A percentile compares a stretch with the other conserved stretches of the same genome.
These are phyloP conservation scores for Leucocoprinus birnbaumii DNA, from an alignment of 768 basidiomycete species.

Conservation along the genomic window DNA sequence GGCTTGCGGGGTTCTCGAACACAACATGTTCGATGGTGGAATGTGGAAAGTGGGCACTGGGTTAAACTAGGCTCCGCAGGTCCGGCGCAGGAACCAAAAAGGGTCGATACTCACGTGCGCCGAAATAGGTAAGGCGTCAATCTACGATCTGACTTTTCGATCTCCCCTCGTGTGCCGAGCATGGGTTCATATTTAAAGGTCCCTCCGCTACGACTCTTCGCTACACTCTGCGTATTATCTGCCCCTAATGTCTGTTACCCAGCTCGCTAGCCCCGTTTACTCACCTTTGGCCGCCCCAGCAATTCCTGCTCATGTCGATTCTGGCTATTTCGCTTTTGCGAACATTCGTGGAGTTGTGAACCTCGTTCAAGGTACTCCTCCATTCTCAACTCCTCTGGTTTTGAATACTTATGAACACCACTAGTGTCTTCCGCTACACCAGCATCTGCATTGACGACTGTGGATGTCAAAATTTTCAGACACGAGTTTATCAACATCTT, in stretches of 20 bases:
- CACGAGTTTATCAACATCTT: slow-evolving; percentile 69
- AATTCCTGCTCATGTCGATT: slow-evolving; percentile 30
- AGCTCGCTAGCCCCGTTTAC: slow-evolving; percentile 1
- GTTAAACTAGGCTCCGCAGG: too few species aligned
- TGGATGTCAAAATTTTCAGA: slow-evolving; percentile 52
- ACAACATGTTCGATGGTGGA: background rate
- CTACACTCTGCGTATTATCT: background rate
- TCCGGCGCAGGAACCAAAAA: too few species aligned
- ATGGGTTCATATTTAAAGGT: slow-evolving; percentile 35
- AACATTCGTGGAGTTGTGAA: slow-evolving; percentile 52
- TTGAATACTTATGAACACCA: background rate
- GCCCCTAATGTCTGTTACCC: slow-evolving; percentile 10
- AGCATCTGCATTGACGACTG: slow-evolving; percentile 39
- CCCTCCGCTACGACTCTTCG: slow-evolving; percentile 36
- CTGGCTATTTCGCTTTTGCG: slow-evolving; percentile 52
- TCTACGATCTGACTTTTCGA: slow-evolving; percentile 10
- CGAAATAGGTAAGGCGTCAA: background rate
- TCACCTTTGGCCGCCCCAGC: background rate
- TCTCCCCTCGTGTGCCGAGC: slow-evolving; percentile 35
- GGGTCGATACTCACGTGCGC: slow-evolving; percentile 4
- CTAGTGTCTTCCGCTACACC: slow-evolving; percentile 37
- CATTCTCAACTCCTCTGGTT: slow-evolving; percentile 3
- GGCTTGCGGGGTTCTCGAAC: background rate
- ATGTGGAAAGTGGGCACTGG: background rate
- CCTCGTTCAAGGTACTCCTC: slow-evolving; percentile 55